phyloP scores from a whole-genome alignment of 2,329 filamentous ascomycete genomes.

The Myriosclerotinia curreyana region DNA sequence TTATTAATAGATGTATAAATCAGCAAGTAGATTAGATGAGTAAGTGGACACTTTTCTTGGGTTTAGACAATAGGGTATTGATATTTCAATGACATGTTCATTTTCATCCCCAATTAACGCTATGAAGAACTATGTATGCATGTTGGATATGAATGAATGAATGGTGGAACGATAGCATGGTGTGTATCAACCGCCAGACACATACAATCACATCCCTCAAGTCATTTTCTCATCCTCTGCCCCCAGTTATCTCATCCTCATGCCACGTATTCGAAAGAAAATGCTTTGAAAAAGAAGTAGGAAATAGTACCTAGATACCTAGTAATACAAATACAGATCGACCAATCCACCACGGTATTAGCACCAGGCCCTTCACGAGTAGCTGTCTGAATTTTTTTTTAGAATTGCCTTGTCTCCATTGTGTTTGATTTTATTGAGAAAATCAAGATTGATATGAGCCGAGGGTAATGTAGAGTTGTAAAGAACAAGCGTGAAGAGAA shows the following conservation, averaged over 20 bases:
- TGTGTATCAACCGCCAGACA: too few relatives aligned
- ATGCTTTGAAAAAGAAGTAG: neutral
- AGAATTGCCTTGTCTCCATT: neutral
- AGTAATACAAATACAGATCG: neutral
- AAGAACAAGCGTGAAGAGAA: constrained; percentile 9
- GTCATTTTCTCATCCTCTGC: neutral
- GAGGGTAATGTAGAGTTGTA: neutral
- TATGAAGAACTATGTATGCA: neutral
- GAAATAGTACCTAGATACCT: neutral
- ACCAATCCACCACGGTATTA: neutral
- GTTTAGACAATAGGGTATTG: too few relatives aligned
- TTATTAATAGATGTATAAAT: too few relatives aligned
- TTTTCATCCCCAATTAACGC: too few relatives aligned
- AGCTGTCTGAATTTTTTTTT: neutral
- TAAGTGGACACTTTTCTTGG: too few relatives aligned
- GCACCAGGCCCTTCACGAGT: neutral
- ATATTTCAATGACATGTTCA: too few relatives aligned
- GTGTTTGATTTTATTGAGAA: neutral
- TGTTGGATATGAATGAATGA: too few relatives aligned
- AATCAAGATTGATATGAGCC: neutral
- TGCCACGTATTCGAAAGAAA: neutral
- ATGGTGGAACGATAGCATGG: too few relatives aligned
- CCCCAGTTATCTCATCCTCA: neutral
- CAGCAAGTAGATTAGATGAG: too few relatives aligned
- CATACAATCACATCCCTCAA: too few relatives aligned